Evolutionary conservation across 139 green algal species (phyloP), one percentile per base, ranked within the genome.

Genomic region (Eudorina sp.): DNA sequence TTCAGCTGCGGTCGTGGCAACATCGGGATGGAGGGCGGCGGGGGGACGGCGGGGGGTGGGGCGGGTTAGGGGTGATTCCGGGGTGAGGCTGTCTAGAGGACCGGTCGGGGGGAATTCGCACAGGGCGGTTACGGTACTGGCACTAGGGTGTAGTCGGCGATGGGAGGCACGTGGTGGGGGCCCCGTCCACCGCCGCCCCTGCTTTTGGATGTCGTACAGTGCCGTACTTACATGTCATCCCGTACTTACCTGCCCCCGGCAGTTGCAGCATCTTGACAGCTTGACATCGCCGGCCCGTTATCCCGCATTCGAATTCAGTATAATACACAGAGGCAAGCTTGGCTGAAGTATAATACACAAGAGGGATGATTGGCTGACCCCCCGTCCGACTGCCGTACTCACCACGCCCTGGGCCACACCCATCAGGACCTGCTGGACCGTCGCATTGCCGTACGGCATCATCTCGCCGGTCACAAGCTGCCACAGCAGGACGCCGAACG

Each of bases 401-500:
- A 88, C 82, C 48, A 34, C 70, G 62, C 82, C 82, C 14, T 68
- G 45, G 0, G 58, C 25, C 4, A 88, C 82, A 41, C 82, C 82
- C 34, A 80, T 38, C 46, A 88, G 64, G 13, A 88, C 80, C 45
- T 88, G 82, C 45, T 45, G 46, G 31, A 69, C 64, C 0, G 45
- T 88, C 16, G 55, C 46, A 9, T 80, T 53, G 21, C 21, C 25
- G 82, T 88, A 88, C 48, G 82, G 82, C 34, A 88, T 27, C 19
- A 34, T 31, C 64, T 79, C 66, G 21, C 53, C 43, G 0, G 66
- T 80, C 21, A 88, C 66, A 6, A 88, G 46, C 66, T 88, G 82
- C 82, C 82, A 88, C 64, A 88, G 46, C 64, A 88, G 62, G 19
- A 88, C 53, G 45, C 82, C 82, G 66, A 53, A 88, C 4, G 45